phyloP scores from a whole-genome alignment of 2,329 filamentous ascomycete species.

The Teratosphaeria zuluensis region DNA sequence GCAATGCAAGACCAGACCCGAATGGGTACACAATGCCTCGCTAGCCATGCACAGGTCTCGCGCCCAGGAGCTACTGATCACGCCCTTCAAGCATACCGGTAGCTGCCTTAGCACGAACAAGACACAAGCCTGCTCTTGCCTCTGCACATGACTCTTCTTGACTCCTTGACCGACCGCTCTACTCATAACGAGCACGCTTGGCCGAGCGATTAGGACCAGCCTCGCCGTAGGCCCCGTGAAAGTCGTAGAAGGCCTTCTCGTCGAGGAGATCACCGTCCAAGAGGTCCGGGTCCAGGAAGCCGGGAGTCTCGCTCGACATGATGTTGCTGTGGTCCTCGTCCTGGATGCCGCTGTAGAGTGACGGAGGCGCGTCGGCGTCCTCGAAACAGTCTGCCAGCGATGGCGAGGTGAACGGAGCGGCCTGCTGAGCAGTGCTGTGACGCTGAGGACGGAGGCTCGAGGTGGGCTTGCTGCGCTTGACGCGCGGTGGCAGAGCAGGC shows the following conservation, averaged over 20 bases:
- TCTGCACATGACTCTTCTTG: not conserved
- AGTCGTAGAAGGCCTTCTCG: not conserved
- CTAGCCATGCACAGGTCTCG: not conserved
- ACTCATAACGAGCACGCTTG: not conserved
- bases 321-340: not conserved
- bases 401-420: not conserved
- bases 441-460: too few relatives aligned
- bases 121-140: not conserved
- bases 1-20: not conserved
- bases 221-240: not conserved
- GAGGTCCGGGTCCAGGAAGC: not conserved
- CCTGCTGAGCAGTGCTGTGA: not conserved
- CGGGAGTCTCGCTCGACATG: not conserved
- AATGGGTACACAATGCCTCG: not conserved
- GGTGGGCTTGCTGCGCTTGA: too few relatives aligned
- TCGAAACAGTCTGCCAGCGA: not conserved
- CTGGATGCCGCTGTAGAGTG: not conserved
- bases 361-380: not conserved
- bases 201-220: too few relatives aligned
- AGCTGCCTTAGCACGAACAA: not conserved
- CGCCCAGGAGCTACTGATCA: not conserved
- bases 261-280: not conserved
- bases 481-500: too few relatives aligned
- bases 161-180: not conserved
- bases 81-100: not conserved